A percentile compares a stretch with the other conserved stretches of the same genome.
Evolutionary conservation across 768 basidiomycete species (phyloP).

Genomic region (Podaxis sp.): DNA sequence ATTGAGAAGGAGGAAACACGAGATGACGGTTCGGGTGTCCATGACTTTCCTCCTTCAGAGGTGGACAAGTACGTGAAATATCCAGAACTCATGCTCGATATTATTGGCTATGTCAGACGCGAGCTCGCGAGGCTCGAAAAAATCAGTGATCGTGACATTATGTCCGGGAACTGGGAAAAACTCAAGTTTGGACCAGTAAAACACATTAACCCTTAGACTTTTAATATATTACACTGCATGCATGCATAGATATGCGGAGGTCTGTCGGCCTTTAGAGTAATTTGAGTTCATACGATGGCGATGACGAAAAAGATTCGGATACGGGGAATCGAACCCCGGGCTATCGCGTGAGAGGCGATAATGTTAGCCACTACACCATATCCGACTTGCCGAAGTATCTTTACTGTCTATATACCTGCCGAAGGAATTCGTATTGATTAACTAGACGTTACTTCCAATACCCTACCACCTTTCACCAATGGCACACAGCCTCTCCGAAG

Average conservation of each 20-base stretch:
- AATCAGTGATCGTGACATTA: conserved; percentile 43
- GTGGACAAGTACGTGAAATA: conserved; percentile 71
- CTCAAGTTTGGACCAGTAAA: conserved; percentile 37
- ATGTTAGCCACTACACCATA: conserved; percentile 25
- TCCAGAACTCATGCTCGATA: conserved; percentile 69
- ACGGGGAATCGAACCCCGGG: conserved; percentile 17
- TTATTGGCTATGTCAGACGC: conserved; percentile 68
- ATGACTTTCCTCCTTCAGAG: conserved; percentile 62
- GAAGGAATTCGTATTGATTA: not conserved
- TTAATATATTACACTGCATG: not conserved
- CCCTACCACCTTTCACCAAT: conserved; percentile 33
- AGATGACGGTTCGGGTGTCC: conserved; percentile 72
- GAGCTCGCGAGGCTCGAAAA: conserved; percentile 71
- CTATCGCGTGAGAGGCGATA: conserved; percentile 23
- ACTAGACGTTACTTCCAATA: not conserved
- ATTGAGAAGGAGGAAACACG: conserved; percentile 55
- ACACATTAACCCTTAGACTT: not conserved
- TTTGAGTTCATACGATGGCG: not conserved
- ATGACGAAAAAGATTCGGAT: conserved; percentile 8
- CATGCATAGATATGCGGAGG: not conserved
- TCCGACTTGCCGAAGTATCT: conserved; percentile 7
- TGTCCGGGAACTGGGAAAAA: conserved; percentile 34
- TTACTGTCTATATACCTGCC: not conserved
- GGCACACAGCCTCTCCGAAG: conserved; percentile 77
- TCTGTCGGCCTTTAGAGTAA: not conserved